Conservation (phyloP, 495 filamentous ascomycete genomes). For the Penicillium pancosmium region DNA sequence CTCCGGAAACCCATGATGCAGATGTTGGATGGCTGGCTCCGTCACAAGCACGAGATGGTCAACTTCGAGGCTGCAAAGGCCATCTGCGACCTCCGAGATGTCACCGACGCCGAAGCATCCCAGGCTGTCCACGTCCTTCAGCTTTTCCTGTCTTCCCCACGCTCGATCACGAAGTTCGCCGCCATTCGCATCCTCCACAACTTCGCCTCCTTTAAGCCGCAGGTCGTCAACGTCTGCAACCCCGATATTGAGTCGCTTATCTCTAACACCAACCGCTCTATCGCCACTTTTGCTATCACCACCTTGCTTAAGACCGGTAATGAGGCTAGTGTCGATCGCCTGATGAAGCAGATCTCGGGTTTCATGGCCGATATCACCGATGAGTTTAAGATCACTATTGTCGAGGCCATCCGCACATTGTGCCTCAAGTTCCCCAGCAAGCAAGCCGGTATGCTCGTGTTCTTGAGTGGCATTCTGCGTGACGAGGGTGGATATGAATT, state of each 20-base stretch:
- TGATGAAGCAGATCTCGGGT: slow-evolving; percentile 97
- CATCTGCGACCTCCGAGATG: slow-evolving; percentile 91
- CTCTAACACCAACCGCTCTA: slow-evolving; percentile 94
- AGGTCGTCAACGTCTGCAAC: slow-evolving; percentile 90
- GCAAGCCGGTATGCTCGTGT: slow-evolving; percentile 95
- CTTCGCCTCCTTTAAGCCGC: slow-evolving; percentile 92
- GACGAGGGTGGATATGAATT: slow-evolving; percentile 99
- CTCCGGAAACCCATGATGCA: slow-evolving; percentile 93
- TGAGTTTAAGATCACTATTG: slow-evolving; percentile 99
- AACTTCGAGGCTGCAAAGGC: slow-evolving; percentile 99
- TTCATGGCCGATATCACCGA: slow-evolving; percentile 99
- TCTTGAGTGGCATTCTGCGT: slow-evolving; percentile 90
- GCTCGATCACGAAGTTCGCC: slow-evolving; percentile 96
- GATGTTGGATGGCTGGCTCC: slow-evolving; percentile 91
- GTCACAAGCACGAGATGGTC: slow-evolving; percentile 99
- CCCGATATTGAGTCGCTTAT: slow-evolving; percentile 96
- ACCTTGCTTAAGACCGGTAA: slow-evolving; percentile 98
- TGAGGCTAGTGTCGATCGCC: slow-evolving; percentile 91
- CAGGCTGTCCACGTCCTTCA: slow-evolving; percentile 95
- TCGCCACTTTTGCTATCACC: slow-evolving; percentile 97
- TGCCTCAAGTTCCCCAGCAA: slow-evolving; percentile 98
- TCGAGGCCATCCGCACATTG: slow-evolving; percentile 94
- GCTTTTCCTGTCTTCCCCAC: slow-evolving; percentile 94
- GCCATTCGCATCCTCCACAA: slow-evolving; percentile 96
- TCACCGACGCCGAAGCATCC: slow-evolving; percentile 86